These are phyloP conservation scores for Mucor indicus DNA, from an alignment of 371 early-diverging fungal genomes.

Conservation along the genomic window DNA sequence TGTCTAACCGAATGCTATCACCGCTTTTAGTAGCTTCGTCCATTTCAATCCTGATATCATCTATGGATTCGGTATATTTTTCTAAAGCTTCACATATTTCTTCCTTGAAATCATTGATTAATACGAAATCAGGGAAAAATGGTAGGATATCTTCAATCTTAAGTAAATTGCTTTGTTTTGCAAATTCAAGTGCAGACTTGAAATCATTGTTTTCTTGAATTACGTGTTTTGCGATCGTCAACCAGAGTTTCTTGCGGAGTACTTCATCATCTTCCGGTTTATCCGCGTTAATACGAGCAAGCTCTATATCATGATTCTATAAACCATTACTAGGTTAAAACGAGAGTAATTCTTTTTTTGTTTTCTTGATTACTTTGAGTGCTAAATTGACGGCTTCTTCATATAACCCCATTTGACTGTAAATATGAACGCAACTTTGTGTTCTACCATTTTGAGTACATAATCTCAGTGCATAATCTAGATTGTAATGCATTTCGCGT, in stretches of 20 bases:
- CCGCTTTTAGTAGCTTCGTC: slow-evolving; percentile 87
- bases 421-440: slow-evolving; percentile 81
- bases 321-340: slow-evolving; percentile 70
- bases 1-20: slow-evolving; percentile 78
- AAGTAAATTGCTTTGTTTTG: slow-evolving; percentile 78
- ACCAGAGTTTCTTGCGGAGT: slow-evolving; percentile 86
- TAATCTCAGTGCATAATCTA: slow-evolving; percentile 84
- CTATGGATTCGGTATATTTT: slow-evolving; percentile 80
- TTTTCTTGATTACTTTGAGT: slow-evolving; percentile 51
- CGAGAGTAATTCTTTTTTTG: slow-evolving; percentile 27
- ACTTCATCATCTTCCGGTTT: slow-evolving; percentile 76
- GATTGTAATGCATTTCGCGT: slow-evolving; percentile 72
- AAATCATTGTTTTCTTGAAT: slow-evolving; percentile 81
- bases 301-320: slow-evolving; percentile 79
- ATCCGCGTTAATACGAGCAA: slow-evolving; percentile 90
- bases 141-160: slow-evolving; percentile 94
- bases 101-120: slow-evolving; percentile 93
- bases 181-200: slow-evolving; percentile 78
- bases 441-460: slow-evolving; percentile 73
- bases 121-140: slow-evolving; percentile 93
- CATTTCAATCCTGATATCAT: slow-evolving; percentile 82
- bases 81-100: slow-evolving; percentile 86
- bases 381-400: slow-evolving; percentile 89
- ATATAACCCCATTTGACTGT: slow-evolving; percentile 77
- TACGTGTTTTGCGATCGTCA: slow-evolving; percentile 88